These are phyloP conservation scores for Amaranthus hypochondriacus DNA, from an alignment of 148 eudicot species.

Conservation along the genomic window DNA sequence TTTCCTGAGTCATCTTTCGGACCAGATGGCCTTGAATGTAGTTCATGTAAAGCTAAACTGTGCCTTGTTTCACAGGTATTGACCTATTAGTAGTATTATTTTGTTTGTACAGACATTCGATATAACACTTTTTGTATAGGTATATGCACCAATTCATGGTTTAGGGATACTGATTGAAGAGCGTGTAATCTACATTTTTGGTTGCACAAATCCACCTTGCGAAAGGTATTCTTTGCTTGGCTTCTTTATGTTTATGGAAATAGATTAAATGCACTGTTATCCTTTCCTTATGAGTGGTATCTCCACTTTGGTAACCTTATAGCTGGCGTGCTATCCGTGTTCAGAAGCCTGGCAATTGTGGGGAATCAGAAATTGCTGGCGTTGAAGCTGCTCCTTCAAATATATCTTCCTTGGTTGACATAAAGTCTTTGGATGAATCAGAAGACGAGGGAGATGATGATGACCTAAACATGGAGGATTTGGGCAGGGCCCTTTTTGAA, in stretches of 20 bases:
- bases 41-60: slow-evolving; percentile 43
- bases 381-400: slow-evolving; percentile 22
- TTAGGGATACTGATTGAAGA: slow-evolving; percentile 47
- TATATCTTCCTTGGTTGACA: slow-evolving; percentile 23
- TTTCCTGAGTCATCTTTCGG: slow-evolving; percentile 31
- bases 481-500: slow-evolving; percentile 66
- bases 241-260: not conserved
- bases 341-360: slow-evolving; percentile 46
- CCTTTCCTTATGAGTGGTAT: slow-evolving; percentile 19
- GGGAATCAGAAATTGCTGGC: slow-evolving; percentile 20
- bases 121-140: slow-evolving; percentile 27
- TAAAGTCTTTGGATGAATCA: slow-evolving; percentile 38
- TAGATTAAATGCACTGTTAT: not conserved
- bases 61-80: slow-evolving; percentile 75
- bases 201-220: slow-evolving; percentile 54
- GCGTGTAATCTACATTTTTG: slow-evolving; percentile 66
- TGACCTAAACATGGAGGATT: slow-evolving; percentile 53
- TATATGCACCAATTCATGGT: slow-evolving; percentile 72
- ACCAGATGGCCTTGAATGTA: slow-evolving; percentile 45
- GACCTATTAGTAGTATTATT: not conserved
- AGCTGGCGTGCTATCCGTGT: slow-evolving; percentile 87
- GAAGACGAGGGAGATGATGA: slow-evolving; percentile 39
- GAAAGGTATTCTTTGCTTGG: slow-evolving; percentile 34
- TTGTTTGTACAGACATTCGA: not conserved
- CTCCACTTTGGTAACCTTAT: slow-evolving; percentile 21